phyloP scores from a whole-genome alignment of 176 grass and related monocot species.

The Raddia guianensis region DNA sequence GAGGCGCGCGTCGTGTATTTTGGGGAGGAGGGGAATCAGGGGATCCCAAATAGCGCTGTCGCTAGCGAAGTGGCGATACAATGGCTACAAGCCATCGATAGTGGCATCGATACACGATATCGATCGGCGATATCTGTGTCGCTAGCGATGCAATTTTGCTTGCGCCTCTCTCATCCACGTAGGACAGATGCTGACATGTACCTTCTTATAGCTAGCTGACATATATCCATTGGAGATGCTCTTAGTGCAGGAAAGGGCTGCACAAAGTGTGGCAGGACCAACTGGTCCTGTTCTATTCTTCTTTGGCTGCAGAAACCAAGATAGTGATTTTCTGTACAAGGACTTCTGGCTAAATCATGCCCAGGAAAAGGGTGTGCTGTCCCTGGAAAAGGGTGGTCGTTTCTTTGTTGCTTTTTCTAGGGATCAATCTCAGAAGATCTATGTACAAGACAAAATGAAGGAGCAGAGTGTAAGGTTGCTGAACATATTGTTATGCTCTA shows the following conservation, averaged over 20 bases:
- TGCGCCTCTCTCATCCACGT: too few species aligned
- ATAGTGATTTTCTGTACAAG: constrained; percentile 75
- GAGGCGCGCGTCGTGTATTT: too few species aligned
- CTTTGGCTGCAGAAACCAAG: constrained; percentile 79
- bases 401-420: constrained; percentile 90
- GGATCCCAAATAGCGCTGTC: too few species aligned
- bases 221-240: too few species aligned
- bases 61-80: too few species aligned
- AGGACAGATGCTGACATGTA: too few species aligned
- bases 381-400: constrained; percentile 67
- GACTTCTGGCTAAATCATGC: constrained; percentile 84
- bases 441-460: constrained; percentile 92
- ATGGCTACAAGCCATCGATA: too few species aligned
- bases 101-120: too few species aligned
- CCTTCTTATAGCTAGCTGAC: too few species aligned
- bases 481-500: constrained; percentile 49
- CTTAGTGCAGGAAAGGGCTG: constrained; percentile 73
- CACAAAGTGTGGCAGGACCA: constrained; percentile 41
- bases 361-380: constrained; percentile 67
- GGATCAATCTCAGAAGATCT: constrained; percentile 81
- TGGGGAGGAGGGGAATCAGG: too few species aligned
- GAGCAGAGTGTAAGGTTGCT: constrained; percentile 77
- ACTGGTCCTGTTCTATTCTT: constrained; percentile 78
- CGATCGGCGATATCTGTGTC: too few species aligned
- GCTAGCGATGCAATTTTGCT: too few species aligned